Evolutionary conservation across 1,284 basidiomycete species (phyloP), one percentile per base, ranked within the genome.

Genomic region (Leccinum fuscescens): DNA sequence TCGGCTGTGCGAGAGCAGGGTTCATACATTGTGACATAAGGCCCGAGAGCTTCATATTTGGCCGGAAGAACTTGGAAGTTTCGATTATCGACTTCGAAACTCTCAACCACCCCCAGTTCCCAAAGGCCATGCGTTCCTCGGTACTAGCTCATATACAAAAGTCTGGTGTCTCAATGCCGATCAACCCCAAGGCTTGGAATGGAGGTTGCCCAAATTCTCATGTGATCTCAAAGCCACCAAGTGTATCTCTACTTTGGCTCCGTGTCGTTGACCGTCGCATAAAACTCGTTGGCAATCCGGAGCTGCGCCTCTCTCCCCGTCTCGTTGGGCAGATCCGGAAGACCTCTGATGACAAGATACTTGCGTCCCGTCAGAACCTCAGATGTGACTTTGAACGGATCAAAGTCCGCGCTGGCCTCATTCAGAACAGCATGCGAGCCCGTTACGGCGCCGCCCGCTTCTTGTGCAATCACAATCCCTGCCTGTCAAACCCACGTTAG

Each of bases 391-490:
- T 79, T 79, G 55, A 86, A 84, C 3, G 74, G 69, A 59, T 75
- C 72, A 2, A 67, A 62, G 8, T 69, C 69, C 9, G 69, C 65
- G 6, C 70, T 80, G 61, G 73, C 82, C 78, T 65, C 77, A 75
- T 37, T 77, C 73, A 75, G 82, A 65, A 78, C 76, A 2, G 74
- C 74, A 59, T 88, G 86, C 33, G 85, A 85, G 44, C 92, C 93
- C 27, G 88, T 89, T 33, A 91, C 85, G 22, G 88, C 78, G 24
- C 90, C 86, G 6, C 94, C 94, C 0, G 96, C 93, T 74, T 98
- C 96, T 64, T 92, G 83, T 0, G 93, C 92, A 65, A 99, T 96
- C 63, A 96, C 88, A n/a, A 93, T 86, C 0, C 95, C 96, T 1
- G 96, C 89, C 79, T 88, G 73, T 1, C 69, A 35, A 15, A 33